Evolutionary conservation across 1,139 yeast genomes (phyloP).

Genomic region (Hemisphaericaspora xylanilytica): DNA sequence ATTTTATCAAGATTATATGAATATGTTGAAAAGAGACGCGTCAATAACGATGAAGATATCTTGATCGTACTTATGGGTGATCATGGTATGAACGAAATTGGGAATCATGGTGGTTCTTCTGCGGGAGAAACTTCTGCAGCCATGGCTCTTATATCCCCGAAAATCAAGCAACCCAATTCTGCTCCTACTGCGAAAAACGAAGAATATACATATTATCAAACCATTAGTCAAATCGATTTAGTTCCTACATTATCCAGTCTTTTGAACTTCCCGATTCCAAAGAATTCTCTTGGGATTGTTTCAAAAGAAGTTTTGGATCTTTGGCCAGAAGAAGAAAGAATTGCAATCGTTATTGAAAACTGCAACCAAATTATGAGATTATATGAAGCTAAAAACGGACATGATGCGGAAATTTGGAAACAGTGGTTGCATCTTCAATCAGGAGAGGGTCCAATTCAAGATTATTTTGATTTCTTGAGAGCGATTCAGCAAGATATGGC

Average conservation of each 20-base stretch:
- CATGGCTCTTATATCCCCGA: constrained; percentile 63
- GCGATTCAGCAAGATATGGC: constrained; percentile 57
- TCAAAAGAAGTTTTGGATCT: constrained; percentile 55
- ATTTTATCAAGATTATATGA: constrained; percentile 56
- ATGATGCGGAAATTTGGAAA: constrained; percentile 10
- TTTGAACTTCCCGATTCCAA: constrained; percentile 80
- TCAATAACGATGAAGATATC: constrained; percentile 44
- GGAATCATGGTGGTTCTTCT: constrained; percentile 96
- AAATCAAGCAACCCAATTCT: constrained; percentile 31
- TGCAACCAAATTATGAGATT: constrained; percentile 55
- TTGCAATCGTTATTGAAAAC: constrained; percentile 53
- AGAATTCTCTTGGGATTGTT: constrained; percentile 76
- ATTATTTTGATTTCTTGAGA: constrained; percentile 39
- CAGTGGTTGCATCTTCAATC: constrained; percentile 16
- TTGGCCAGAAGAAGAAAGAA: constrained; percentile 42
- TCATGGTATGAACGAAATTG: constrained; percentile 93
- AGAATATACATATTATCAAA: constrained; percentile 51
- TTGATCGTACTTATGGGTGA: constrained; percentile 83
- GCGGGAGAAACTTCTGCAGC: constrained; percentile 90
- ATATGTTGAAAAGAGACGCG: constrained; percentile 22
- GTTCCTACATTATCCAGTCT: constrained; percentile 81
- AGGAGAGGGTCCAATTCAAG: constrained; percentile 16
- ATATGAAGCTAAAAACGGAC: constrained; percentile 25
- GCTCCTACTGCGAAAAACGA: constrained; percentile 40
- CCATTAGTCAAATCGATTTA: constrained; percentile 76